Conservation (phyloP, 2,329 filamentous ascomycete species). For the Alternaria novae-zelandiae region DNA sequence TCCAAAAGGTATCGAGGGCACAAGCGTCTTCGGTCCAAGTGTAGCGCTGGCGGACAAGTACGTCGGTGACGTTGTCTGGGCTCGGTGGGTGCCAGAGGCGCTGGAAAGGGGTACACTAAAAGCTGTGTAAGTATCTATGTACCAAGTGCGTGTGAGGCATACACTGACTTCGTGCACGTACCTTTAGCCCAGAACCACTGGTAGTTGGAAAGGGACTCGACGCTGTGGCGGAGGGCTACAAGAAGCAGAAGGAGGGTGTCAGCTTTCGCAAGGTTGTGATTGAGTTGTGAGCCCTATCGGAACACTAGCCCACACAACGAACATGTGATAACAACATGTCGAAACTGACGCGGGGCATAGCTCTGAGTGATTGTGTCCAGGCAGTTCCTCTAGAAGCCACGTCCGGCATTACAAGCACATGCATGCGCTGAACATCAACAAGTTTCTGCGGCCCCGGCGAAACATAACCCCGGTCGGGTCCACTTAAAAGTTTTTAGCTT, state of each 20-base stretch:
- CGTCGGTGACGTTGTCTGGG: slow-evolving; percentile 43
- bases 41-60: slow-evolving; percentile 31
- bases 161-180: background rate
- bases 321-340: background rate
- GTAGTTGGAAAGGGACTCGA: slow-evolving; percentile 40
- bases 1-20: slow-evolving; percentile 36
- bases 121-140: slow-evolving; percentile 17
- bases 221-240: slow-evolving; percentile 34
- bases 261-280: slow-evolving; percentile 46
- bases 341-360: background rate
- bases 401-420: background rate
- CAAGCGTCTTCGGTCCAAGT: slow-evolving; percentile 27
- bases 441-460: slow-evolving; percentile 2
- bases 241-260: slow-evolving; percentile 38
- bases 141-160: background rate
- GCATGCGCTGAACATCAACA: background rate
- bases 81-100: slow-evolving; percentile 40
- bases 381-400: background rate
- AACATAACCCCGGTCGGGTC: slow-evolving; percentile 2
- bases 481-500: slow-evolving; percentile 14
- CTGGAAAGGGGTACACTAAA: slow-evolving; percentile 40
- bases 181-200: slow-evolving; percentile 30
- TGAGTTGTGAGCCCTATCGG: slow-evolving; percentile 16
- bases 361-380: background rate
- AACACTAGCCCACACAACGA: background rate